Conservation (phyloP, 2,329 filamentous ascomycete species). For the Hypoxylon sp. region DNA sequence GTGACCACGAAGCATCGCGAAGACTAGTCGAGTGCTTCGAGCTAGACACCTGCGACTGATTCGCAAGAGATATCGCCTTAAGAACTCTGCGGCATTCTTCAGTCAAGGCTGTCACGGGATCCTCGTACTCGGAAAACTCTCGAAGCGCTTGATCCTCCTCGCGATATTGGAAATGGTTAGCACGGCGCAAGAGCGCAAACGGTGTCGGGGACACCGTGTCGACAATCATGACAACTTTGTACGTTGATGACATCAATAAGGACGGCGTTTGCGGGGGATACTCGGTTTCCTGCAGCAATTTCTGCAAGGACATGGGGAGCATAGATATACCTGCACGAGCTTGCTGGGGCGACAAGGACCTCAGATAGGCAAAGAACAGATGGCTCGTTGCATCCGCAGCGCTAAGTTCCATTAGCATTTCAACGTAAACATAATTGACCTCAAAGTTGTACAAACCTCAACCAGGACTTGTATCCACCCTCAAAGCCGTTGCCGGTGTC, state of each 20-base stretch:
- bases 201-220: conserved; percentile 95
- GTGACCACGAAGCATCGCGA: conserved; percentile 93
- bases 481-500: conserved; percentile 94
- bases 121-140: conserved; percentile 88
- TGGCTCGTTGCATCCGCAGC: conserved; percentile 97
- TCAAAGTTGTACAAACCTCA: conserved; percentile 69
- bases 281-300: conserved; percentile 90
- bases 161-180: conserved; percentile 95
- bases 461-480: conserved; percentile 91
- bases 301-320: conserved; percentile 90
- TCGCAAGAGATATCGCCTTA: conserved; percentile 87
- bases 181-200: conserved; percentile 88
- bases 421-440: neutral
- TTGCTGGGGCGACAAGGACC: conserved; percentile 88
- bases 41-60: conserved; percentile 83
- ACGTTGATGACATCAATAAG: conserved; percentile 83
- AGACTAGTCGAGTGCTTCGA: conserved; percentile 79
- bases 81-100: conserved; percentile 95
- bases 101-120: conserved; percentile 88
- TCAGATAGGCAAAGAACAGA: conserved; percentile 96
- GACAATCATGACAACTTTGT: conserved; percentile 96
- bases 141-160: conserved; percentile 89
- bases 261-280: conserved; percentile 88
- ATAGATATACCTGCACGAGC: conserved; percentile 84
- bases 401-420: conserved; percentile 60